These are phyloP conservation scores for Chimonanthus salicifolius DNA, from an alignment of 164 flowering plant species.

Conservation along the genomic window DNA sequence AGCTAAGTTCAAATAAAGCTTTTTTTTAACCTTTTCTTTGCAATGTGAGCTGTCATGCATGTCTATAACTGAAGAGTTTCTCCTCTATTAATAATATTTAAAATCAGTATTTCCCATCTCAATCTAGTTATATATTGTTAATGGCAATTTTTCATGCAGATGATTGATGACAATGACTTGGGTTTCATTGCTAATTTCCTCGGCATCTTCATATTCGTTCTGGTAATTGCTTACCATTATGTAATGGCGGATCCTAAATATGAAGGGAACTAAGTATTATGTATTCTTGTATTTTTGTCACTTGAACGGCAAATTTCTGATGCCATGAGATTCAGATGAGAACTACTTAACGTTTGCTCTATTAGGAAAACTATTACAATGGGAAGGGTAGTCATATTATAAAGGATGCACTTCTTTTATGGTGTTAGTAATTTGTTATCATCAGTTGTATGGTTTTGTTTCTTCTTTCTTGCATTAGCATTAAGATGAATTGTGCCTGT, in stretches of 20 bases:
- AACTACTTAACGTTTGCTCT: too few relatives aligned
- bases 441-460: neutral
- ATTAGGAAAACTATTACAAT: neutral
- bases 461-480: neutral
- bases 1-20: too few relatives aligned
- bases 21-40: too few relatives aligned
- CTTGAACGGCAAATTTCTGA: neutral
- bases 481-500: too few relatives aligned
- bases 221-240: slow-evolving; percentile 40
- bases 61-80: too few relatives aligned
- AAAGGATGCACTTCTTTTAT: neutral
- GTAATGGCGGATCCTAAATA: slow-evolving; percentile 38
- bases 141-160: slow-evolving; percentile 15
- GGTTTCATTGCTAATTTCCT: slow-evolving; percentile 37
- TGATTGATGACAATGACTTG: slow-evolving; percentile 33
- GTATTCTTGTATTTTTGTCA: neutral
- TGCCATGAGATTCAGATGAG: neutral
- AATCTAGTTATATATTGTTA: neutral
- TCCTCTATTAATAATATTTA: too few relatives aligned
- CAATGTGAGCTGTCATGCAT: too few relatives aligned
- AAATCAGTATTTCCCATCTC: neutral
- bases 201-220: slow-evolving; percentile 27
- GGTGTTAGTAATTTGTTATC: too few relatives aligned
- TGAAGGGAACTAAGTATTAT: slow-evolving; percentile 26
- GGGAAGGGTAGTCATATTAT: neutral